Evolutionary conservation across 148 eudicot species (phyloP).

Genomic region (Camellia sinensis): DNA sequence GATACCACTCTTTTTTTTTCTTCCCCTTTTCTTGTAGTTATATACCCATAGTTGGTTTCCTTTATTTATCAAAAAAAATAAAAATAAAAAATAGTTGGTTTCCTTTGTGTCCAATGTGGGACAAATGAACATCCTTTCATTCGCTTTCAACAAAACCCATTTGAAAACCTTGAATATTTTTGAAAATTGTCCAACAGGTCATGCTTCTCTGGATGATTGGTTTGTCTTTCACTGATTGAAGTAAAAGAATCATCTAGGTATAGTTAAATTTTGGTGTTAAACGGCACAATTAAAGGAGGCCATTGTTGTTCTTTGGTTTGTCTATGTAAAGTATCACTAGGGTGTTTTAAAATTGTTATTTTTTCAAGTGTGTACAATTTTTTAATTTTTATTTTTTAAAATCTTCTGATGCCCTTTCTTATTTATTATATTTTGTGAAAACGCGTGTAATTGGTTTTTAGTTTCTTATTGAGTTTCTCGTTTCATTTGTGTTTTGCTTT

Average conservation of each 20-base stretch:
- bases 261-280: neutral
- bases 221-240: neutral
- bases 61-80: too few species aligned
- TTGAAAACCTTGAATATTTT: too few species aligned
- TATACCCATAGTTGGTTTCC: too few species aligned
- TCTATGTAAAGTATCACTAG: neutral
- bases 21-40: too few species aligned
- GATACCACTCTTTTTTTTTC: too few species aligned
- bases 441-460: neutral
- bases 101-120: too few species aligned
- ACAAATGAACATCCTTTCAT: too few species aligned
- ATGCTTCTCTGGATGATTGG: too few species aligned
- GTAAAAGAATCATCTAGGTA: neutral
- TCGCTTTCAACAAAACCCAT: too few species aligned
- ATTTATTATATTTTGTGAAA: neutral
- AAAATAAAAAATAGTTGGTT: too few species aligned
- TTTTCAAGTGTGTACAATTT: neutral
- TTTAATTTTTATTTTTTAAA: too few species aligned
- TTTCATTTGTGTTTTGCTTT: slow-evolving; percentile 7
- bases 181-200: too few species aligned
- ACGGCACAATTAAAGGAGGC: neutral
- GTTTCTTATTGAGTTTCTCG: slow-evolving; percentile 8
- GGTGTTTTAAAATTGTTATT: neutral
- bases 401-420: neutral
- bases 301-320: neutral